phyloP scores from a whole-genome alignment of 1,139 yeast genomes.

The Zygosaccharomyces sapae region DNA sequence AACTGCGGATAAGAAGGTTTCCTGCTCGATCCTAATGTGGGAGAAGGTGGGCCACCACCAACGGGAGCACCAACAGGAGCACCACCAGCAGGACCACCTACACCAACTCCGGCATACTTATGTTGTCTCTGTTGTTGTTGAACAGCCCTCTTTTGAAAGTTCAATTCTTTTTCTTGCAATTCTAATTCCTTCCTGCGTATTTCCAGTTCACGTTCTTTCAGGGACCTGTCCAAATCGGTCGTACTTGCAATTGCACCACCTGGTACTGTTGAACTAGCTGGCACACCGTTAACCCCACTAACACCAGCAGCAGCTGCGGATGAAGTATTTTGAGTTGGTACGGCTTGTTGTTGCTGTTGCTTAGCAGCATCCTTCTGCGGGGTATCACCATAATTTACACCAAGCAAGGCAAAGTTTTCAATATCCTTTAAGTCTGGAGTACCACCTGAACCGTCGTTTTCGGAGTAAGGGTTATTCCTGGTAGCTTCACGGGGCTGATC shows the following conservation, averaged over 20 bases:
- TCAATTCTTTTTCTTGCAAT: constrained; percentile 42
- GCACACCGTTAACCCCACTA: constrained; percentile 4
- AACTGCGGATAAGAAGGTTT: constrained; percentile 29
- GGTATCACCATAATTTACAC: constrained; percentile 31
- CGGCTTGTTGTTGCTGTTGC: constrained; percentile 10
- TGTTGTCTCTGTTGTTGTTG: constrained; percentile 23
- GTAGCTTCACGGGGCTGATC: not conserved
- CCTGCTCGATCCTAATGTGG: constrained; percentile 17
- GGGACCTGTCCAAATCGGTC: constrained; percentile 14
- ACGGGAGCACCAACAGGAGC: not conserved
- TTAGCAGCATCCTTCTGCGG: constrained; percentile 18
- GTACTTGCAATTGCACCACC: constrained; percentile 3
- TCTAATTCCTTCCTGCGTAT: constrained; percentile 46
- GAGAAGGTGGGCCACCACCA: constrained; percentile 8
- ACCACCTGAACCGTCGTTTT: constrained; percentile 25
- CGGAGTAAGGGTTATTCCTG: constrained; percentile 1
- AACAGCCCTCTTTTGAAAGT: constrained; percentile 36
- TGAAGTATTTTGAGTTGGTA: constrained; percentile 2
- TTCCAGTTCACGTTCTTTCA: constrained; percentile 40
- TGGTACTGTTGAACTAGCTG: constrained; percentile 7
- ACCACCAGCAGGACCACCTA: too few relatives aligned
- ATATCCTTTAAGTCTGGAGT: constrained; percentile 35
- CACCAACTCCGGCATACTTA: constrained; percentile 8
- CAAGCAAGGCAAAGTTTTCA: constrained; percentile 34
- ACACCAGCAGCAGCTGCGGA: constrained; percentile 8